Base-by-base conservation (phyloP, 129 eudicot species). In the Chrysanthemum lavandulifolium region DNA sequence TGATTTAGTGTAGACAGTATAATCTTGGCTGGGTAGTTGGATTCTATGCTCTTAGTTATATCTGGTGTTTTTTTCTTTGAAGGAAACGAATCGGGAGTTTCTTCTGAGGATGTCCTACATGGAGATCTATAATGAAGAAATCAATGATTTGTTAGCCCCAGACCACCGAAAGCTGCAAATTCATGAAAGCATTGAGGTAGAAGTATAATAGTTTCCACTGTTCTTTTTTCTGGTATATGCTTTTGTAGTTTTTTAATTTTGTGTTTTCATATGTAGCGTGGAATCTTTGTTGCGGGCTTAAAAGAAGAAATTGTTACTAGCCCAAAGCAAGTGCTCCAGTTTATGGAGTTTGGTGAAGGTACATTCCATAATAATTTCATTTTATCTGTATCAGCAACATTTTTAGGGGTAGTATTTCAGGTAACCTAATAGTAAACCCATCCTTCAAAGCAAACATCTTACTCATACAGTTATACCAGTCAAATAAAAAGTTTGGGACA, bases 61-160 rank as follows among this genome's bases (percentile, higher is more conserved):
- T 6, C 47, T 0, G 45, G 9, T 36, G 1, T 40, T 40, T 61
- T 69, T 6, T 10, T 53, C n/a, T 18, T 16, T 74, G 6, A 71
- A 95, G 99, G 91, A 84, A 67, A 75, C 68, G 76, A 89, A 81
- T 47, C 81, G 99, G 74, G 99, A 95, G 83, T 95, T 95, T 62
- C 96, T 95, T 68, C 59, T 95, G 61, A 88, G 99, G 29, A 94
- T 95, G 99, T 95, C 99, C 13, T 95, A 90, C 73, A 86, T 95
- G 99, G 99, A 95, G 83, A 95, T 95, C 54, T 95, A 95, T 59
- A 95, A 95, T 65, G 99, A 95, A 78, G 99, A 95, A 75, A 90
- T 95, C 45, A 95, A 95, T 86, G 99, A 95, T 77, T 68, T 95
- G 81, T 61, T 95, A 69, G 97, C 87, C 48, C 99, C 99, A 14